Base-by-base conservation (phyloP, 768 basidiomycete species). In the Strobilomyces dryophilus region DNA sequence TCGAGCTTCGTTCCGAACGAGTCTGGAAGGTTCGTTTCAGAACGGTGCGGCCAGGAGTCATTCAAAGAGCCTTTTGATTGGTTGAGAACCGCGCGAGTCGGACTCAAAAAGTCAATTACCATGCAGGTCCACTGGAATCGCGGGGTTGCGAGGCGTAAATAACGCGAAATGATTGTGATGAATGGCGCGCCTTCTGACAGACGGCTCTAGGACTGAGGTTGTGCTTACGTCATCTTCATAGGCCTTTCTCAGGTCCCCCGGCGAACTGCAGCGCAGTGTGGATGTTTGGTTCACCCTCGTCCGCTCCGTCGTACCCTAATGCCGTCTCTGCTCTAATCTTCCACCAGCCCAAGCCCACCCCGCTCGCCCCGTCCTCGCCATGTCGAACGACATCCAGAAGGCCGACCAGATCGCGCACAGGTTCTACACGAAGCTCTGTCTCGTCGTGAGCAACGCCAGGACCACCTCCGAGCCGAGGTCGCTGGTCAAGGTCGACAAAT, bases 361-460 rank as follows among this genome's bases (percentile, higher is more conserved):
- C 49, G 36, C 6, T 45, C 29, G 8, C 5, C 42, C 32, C 47
- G 41, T 43, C 61, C 51, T 66, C 70, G 71, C 76, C 68, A 78
- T 78, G 76, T 77, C 76, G 61, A 76, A 74, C 74, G 77, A 79
- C 70, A 73, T 72, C 54, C 72, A 73, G 66, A 90, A 83, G 76
- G 86, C 89, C 60, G 89, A 92, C 78, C 88, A 90, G 77, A 92
- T 92, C 62, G 86, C 87, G 45, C 84, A 84, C 70, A 83, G 84
- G 68, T 83, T 89, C 71, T 91, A 89, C 73, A 82, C 84, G 47
- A 92, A 92, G 75, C 82, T 92, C 49, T 82, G 81, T 66, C 83
- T 86, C 63, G 79, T 89, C 60, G 77, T 92, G 58, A 79, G 83
- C 67, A 75, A 88, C 65, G 86, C 89, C 14, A 76, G 90, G 54